Evolutionary conservation across 164 flowering plant species (phyloP).

Genomic region (Liquidambar formosana): DNA sequence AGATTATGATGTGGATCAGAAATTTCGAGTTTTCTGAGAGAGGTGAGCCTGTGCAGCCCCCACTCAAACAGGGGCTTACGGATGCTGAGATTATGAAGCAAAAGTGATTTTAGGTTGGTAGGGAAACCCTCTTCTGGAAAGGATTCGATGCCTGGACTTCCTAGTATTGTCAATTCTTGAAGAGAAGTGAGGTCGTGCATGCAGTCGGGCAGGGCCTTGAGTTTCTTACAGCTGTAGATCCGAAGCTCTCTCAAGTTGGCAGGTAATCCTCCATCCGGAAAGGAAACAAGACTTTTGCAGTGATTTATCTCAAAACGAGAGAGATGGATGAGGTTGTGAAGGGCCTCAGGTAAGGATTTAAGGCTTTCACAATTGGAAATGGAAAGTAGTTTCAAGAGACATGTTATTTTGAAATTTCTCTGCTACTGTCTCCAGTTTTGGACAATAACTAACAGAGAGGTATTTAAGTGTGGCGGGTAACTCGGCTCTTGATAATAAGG

Average conservation of each 20-base stretch:
- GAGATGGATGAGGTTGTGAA: too few species aligned
- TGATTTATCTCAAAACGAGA: too few species aligned
- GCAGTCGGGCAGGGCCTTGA: conserved; percentile 10
- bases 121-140: conserved; percentile 19
- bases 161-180: not conserved
- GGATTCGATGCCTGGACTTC: conserved; percentile 5
- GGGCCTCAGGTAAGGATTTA: not conserved
- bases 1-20: conserved; percentile 5
- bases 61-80: conserved; percentile 11
- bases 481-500: not conserved
- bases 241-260: conserved; percentile 6
- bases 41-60: conserved; percentile 14
- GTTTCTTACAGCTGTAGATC: conserved; percentile 5
- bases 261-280: too few species aligned
- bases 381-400: not conserved
- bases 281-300: not conserved
- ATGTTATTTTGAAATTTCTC: not conserved
- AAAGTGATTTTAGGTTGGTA: conserved; percentile 6
- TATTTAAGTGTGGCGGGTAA: not conserved
- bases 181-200: conserved; percentile 9
- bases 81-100: conserved; percentile 7
- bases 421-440: not conserved
- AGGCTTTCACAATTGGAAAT: not conserved
- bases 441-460: not conserved
- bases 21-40: conserved; percentile 11